A percentile compares a stretch with the other conserved stretches of the same genome.
These are phyloP conservation scores for Gnomoniopsis sp. DNA, from an alignment of 2,329 filamentous ascomycete genomes.

Conservation along the genomic window DNA sequence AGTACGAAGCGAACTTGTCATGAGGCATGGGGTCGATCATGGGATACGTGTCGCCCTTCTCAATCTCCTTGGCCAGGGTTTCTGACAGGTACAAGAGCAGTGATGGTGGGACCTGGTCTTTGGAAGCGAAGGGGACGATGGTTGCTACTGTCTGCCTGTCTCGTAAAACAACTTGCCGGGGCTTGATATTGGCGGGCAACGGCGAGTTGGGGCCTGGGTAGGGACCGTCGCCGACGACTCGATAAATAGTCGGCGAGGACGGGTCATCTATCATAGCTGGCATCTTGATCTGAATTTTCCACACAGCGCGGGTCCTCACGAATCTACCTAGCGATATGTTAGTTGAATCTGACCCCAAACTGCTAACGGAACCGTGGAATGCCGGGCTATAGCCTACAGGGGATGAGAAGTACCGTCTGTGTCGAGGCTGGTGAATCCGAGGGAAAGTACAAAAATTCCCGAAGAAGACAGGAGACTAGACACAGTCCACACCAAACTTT, in stretches of 20 bases:
- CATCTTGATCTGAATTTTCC: slow-evolving; percentile 49
- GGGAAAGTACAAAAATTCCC: no score
- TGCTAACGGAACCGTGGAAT: background rate
- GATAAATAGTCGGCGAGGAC: slow-evolving; percentile 65
- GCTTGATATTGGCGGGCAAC: slow-evolving; percentile 65
- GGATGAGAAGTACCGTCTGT: background rate
- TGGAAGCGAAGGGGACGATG: slow-evolving; percentile 77
- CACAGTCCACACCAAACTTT: no score
- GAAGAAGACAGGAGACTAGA: no score
- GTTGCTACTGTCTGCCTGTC: slow-evolving; percentile 83
- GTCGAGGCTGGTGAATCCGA: no score
- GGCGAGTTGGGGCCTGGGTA: slow-evolving; percentile 62
- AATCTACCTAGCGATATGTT: background rate
- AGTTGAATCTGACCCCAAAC: background rate
- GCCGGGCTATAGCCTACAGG: background rate
- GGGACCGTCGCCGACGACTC: slow-evolving; percentile 62
- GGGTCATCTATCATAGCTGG: slow-evolving; percentile 78
- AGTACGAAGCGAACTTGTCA: slow-evolving; percentile 76
- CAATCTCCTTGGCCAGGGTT: slow-evolving; percentile 85
- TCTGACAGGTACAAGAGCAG: slow-evolving; percentile 76
- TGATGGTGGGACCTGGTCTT: slow-evolving; percentile 69
- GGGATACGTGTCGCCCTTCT: slow-evolving; percentile 87
- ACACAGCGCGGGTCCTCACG: background rate
- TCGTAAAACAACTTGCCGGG: slow-evolving; percentile 75
- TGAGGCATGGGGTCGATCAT: slow-evolving; percentile 74